These are phyloP conservation scores for Pseudozyma tsukubaensis DNA, from an alignment of 1,284 basidiomycete genomes.

Conservation along the genomic window DNA sequence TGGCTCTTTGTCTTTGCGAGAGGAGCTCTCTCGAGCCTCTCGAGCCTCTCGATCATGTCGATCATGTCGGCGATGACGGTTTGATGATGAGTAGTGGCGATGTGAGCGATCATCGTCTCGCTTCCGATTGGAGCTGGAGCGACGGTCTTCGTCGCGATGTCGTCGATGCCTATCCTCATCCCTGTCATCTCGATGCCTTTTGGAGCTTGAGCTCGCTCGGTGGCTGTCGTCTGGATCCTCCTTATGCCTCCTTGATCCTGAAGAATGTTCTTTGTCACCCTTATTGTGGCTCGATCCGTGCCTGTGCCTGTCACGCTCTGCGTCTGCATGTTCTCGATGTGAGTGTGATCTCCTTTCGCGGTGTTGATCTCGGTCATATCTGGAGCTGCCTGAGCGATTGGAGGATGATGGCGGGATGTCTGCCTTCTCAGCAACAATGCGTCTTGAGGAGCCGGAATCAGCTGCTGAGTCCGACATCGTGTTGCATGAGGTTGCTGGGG, in stretches of 20 bases:
- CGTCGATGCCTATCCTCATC: constrained; percentile 10
- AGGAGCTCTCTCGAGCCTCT: constrained; percentile 2
- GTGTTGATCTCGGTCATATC: constrained; percentile 12
- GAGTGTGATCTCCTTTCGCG: constrained; percentile 15
- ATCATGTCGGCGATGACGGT: constrained; percentile 3
- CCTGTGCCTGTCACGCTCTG: constrained; percentile 1
- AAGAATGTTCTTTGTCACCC: not conserved
- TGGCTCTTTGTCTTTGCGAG: constrained; percentile 7
- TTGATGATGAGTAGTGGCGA: constrained; percentile 1
- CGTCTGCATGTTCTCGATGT: constrained; percentile 6
- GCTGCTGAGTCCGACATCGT: constrained; percentile 12
- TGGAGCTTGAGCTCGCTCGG: constrained; percentile 8
- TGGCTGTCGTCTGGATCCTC: constrained; percentile 3
- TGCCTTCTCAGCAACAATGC: not conserved
- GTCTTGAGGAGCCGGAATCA: not conserved
- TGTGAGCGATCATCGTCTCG: not conserved
- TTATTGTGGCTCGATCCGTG: constrained; percentile 1
- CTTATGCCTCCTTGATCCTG: not conserved
- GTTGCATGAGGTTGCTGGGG: not conserved
- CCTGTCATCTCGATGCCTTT: constrained; percentile 7
- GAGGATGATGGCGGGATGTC: not conserved
- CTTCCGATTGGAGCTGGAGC: constrained; percentile 6
- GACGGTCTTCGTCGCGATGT: constrained; percentile 5
- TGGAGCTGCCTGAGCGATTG: constrained; percentile 13
- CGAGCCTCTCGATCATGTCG: not conserved